Evolutionary conservation across 768 basidiomycete genomes (phyloP), one percentile per base, ranked within the genome.

Genomic region (Mycena maculata): DNA sequence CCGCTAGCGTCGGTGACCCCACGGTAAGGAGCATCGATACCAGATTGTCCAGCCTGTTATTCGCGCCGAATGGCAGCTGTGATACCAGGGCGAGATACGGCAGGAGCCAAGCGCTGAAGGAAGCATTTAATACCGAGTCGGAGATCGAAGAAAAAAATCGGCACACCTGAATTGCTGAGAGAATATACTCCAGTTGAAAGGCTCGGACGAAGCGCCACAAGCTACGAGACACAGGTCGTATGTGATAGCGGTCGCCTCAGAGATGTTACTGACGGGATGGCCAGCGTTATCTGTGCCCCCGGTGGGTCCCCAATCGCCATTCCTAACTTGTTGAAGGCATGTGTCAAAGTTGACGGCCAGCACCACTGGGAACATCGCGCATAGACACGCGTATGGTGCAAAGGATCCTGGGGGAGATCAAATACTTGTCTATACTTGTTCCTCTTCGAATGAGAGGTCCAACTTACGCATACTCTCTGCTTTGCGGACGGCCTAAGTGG

Each of bases 31-130:
- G 20, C 30, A 76, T 75, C 23, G 80, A 75, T 63, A 78, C 69
- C 25, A 82, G 63, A 42, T 79, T 78, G 18, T 82, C 80, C 18
- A 71, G 60, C 23, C 71, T 72, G 27, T 65, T 68, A 6, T 54
- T 67, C 23, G 78, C 76, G 15, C 81, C 81, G 27, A 82, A 82
- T 4, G 82, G 81, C 27, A 82, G 76, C 41, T 83, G 82, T 0
- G 80, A 81, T n/a, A 83, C 67, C 0, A 82, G 54, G 4, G 81
- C 79, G 13, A 82, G 76, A 65, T 79, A 81, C 13, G 81, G 81
- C 2, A 82, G 58, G 7, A 83, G 75, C 81, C 82, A 82, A 0
- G 78, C 67, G 7, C 75, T 67, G 63, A 71, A 77, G 25, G 75
- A 69, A 39, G 16, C 48, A 1, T 25, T 16, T 38, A 23, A 10